Evolutionary conservation across 176 grass and related monocot species (phyloP).

Genomic region (Avena insularis): DNA sequence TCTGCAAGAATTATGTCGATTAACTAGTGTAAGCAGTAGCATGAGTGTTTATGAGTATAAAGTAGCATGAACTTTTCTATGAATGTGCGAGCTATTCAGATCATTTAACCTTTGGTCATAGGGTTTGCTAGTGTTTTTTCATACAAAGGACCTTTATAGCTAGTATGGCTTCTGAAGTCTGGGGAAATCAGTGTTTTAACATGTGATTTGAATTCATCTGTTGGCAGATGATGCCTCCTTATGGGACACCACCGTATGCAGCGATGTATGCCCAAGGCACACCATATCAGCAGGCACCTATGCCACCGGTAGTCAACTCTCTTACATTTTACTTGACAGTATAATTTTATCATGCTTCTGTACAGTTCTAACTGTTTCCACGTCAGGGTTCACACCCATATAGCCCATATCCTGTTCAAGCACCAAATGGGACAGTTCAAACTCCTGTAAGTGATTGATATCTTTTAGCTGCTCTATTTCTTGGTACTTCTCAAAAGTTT

Average conservation of each 20-base stretch:
- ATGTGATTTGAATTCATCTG: conserved; percentile 39
- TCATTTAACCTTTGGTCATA: conserved; percentile 25
- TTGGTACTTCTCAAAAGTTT: neutral
- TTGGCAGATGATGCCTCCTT: conserved; percentile 63
- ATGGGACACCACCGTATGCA: conserved; percentile 63
- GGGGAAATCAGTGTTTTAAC: conserved; percentile 39
- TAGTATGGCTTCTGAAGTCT: conserved; percentile 21
- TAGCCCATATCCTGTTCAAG: conserved; percentile 57
- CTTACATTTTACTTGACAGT: conserved; percentile 25
- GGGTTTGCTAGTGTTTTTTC: conserved; percentile 38
- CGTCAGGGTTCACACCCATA: conserved; percentile 64
- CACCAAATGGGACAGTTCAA: conserved; percentile 63
- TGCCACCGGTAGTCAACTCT: conserved; percentile 53
- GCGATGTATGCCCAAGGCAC: conserved; percentile 65
- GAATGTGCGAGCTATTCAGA: conserved; percentile 12
- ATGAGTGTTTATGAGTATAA: conserved; percentile 23
- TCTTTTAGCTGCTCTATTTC: conserved; percentile 35
- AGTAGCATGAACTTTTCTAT: conserved; percentile 19
- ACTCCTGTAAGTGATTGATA: conserved; percentile 58
- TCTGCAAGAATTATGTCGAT: conserved; percentile 27
- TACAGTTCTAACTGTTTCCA: conserved; percentile 12
- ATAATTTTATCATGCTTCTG: conserved; percentile 36
- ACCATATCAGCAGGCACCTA: conserved; percentile 58
- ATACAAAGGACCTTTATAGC: conserved; percentile 19
- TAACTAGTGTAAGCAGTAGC: conserved; percentile 26